These are phyloP conservation scores for Ophiostoma tasmaniense DNA, from an alignment of 2,329 filamentous ascomycete genomes.

Conservation along the genomic window DNA sequence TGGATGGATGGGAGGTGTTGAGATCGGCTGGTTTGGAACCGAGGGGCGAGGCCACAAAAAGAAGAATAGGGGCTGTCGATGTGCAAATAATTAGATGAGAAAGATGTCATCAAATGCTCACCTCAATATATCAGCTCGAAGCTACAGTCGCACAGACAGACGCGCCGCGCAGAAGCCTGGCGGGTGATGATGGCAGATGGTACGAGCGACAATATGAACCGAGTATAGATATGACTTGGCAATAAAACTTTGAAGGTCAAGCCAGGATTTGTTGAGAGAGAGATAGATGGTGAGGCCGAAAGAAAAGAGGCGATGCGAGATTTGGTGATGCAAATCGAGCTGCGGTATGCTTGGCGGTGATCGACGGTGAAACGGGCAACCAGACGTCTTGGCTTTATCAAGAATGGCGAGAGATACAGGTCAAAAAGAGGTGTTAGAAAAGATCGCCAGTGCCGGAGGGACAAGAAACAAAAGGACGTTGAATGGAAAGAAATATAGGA, in stretches of 20 bases:
- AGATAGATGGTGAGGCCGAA: not conserved
- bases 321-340: slow-evolving; percentile 2
- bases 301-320: not conserved
- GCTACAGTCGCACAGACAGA: slow-evolving; percentile 14
- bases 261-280: not conserved
- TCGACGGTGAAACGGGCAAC: not conserved
- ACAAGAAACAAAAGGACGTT: not conserved
- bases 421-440: not conserved
- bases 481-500: not conserved
- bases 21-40: not conserved
- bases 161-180: not conserved
- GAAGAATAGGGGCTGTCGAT: not conserved
- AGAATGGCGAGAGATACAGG: not conserved
- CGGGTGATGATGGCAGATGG: not conserved
- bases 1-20: not conserved
- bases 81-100: not conserved
- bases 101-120: not conserved
- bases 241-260: not conserved
- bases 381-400: not conserved
- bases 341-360: not conserved
- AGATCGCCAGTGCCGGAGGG: not conserved
- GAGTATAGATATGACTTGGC: not conserved
- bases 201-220: not conserved
- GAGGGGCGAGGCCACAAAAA: not conserved
- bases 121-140: slow-evolving; percentile 10